Base-by-base conservation (phyloP, 805 yeast genomes). In the Martiniozyma abietophila region DNA sequence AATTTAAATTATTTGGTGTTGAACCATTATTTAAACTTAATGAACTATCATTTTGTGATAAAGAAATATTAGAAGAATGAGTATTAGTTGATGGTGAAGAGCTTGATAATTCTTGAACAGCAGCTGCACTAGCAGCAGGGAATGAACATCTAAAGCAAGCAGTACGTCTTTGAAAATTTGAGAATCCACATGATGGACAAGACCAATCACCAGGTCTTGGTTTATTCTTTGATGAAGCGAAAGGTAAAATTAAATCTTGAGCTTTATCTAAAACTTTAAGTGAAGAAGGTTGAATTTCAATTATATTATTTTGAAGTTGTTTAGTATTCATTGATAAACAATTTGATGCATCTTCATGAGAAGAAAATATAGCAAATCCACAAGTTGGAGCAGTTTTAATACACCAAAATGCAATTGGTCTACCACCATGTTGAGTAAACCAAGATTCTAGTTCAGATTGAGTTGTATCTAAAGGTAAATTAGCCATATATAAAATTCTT, bases 181-280 rank as follows among this genome's bases (percentile, higher is more conserved):
- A 82, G 50, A 88, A 88, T 1, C 96, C 95, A 65, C 96, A 88
- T 6, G 88, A 77, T 18, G 95, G 95, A 57, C 96, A 88, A n/a
- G 82, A 83, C 96, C 96, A 88, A 54, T 88, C 96, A 15, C 96
- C 96, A 0, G 96, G 96, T 51, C 96, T 68, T 16, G 95, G 95
- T 48, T 92, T 69, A 57, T 88, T 86, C 41, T 73, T 72, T 45
- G 84, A 80, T 23, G 77, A 71, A 11, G 96, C 95, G 59, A 88
- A 88, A 4, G 94, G 85, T 0, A 83, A 69, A 40, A 88, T 62
- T 27, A 88, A 70, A 25, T 81, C 94, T 45, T 75, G 80, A 1
- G 95, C 95, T 41, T 75, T 70, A 44, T 84, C 95, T 31, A 88
- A 63, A 3, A 88, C 82, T 26, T 69, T 61, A 3, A 78, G 69